Base-by-base conservation (phyloP, 768 basidiomycete genomes). In the Boletus huronensis region DNA sequence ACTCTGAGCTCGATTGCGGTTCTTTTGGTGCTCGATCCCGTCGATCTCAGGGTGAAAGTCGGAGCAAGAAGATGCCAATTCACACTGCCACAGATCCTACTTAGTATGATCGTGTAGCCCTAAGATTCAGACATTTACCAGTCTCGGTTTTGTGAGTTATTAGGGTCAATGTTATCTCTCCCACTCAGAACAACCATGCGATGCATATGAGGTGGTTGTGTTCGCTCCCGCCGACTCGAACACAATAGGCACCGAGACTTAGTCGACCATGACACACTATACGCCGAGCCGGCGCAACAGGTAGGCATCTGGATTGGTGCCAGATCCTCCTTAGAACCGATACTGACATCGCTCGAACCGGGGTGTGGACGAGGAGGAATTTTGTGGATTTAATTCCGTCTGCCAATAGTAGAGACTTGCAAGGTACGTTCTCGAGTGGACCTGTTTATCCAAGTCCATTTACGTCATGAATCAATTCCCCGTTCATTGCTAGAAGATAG, bases 381-480 rank as follows among this genome's bases (percentile, higher is more conserved):
- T n/a, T 26, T n/a, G 17, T n/a, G 44, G 45, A 31, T 46, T 21
- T 8, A 21, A 46, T 31, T 31, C 14, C 13, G 17, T 17, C 39
- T 28, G 48, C 29, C n/a, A 14, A 49, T 50, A n/a, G n/a, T 10
- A 32, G 35, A 36, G n/a, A n/a, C n/a, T 13, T 32, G 10, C 53
- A 17, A 36, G 40, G 53, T 54, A 43, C 23, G 23, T 34, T 47
- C 16, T 47, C 11, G 8, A 43, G 14, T 10, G 40, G 39, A 34
- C 38, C n/a, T n/a, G n/a, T n/a, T n/a, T n/a, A n/a, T n/a, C n/a
- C n/a, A n/a, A n/a, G n/a, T n/a, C n/a, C n/a, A 28, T 43, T 51
- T 48, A 58, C 46, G 50, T 61, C 58, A 59, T n/a, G 36, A 44
- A 29, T 38, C 13, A 50, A 41, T 50, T 60, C 36, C 35, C 58